Base-by-base conservation (phyloP, 1,284 basidiomycete genomes). In the Pulchroboletus neoregius region DNA sequence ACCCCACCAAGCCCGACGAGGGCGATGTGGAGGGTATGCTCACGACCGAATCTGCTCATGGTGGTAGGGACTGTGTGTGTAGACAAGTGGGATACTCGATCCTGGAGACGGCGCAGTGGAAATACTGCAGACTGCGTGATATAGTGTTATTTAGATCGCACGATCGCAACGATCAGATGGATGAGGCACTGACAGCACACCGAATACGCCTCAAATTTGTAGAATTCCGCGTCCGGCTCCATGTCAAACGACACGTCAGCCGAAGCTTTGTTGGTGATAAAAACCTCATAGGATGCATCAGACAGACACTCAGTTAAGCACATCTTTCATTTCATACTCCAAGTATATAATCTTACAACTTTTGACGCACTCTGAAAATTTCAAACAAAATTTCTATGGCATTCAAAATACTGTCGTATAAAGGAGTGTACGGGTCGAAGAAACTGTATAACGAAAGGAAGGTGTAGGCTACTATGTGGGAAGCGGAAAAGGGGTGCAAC, bases 1-100 rank as follows among this genome's bases (percentile, higher is more conserved):
- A 96, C 94, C 46, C 93, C 85, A 11, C 93, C 93, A 36, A 91
- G 78, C 50, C 93, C 93, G 50, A 95, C 74, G 53, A 94, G 76
- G 38, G 90, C 89, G 47, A 94, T 79, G 45, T 76, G 69, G 51
- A 83, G 63, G 35, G 54, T 15, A 31, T 49, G 56, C 53, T 57
- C 52, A 22, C 15, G 47, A 15, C 22, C 37, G 11, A 27, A 37
- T 32, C 18, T 32, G 36, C 22, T 49, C 61, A 65, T 65, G n/a
- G 22, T 45, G 12, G 12, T 35, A 20, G 24, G 23, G n/a, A n/a
- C 6, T 33, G 37, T 8, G 23, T 22, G 46, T 22, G 40, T 49
- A 39, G 43, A 34, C 36, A 33, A 32, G 45, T 27, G 18, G n/a
- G 45, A 9, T 7, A 31, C 18, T n/a, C 20, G 45, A 49, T 44